Conservation (phyloP, 2,329 filamentous ascomycete species). For the Botrytis byssoidea region DNA sequence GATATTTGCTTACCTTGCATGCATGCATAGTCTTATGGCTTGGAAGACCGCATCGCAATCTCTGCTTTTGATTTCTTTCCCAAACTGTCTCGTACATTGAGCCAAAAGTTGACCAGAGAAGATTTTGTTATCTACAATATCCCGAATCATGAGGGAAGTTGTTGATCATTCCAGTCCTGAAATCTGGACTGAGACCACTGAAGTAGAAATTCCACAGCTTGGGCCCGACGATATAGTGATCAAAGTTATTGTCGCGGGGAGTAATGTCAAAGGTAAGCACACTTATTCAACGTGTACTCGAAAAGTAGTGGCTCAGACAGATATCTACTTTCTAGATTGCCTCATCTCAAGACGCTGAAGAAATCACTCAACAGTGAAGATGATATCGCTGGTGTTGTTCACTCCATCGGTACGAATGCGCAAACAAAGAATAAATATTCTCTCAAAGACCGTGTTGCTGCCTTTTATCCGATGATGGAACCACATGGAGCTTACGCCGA, state of each 20-base stretch:
- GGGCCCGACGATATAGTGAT: conserved; percentile 31
- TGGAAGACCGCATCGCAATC: background rate
- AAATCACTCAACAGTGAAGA: conserved; percentile 32
- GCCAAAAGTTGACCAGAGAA: background rate
- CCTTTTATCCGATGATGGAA: conserved; percentile 49
- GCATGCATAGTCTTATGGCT: background rate
- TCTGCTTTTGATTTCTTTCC: background rate
- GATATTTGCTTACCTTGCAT: background rate
- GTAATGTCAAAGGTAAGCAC: conserved; percentile 24
- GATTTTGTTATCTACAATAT: background rate
- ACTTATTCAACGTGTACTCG: background rate
- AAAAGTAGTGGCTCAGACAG: background rate
- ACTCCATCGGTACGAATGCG: conserved; percentile 49
- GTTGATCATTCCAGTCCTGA: conserved; percentile 27
- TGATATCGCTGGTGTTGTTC: conserved; percentile 42
- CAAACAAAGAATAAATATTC: conserved; percentile 38
- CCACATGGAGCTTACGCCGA: conserved; percentile 56
- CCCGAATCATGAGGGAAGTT: conserved; percentile 30
- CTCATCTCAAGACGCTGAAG: conserved; percentile 22
- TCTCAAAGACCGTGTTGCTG: conserved; percentile 47
- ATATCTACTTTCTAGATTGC: background rate
- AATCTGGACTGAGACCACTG: conserved; percentile 27
- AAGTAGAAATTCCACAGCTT: conserved; percentile 28
- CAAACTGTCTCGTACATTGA: background rate
- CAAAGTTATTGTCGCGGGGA: conserved; percentile 33